These are phyloP conservation scores for Triticum aestivum DNA, from an alignment of 176 grass and related monocot species.

Conservation along the genomic window DNA sequence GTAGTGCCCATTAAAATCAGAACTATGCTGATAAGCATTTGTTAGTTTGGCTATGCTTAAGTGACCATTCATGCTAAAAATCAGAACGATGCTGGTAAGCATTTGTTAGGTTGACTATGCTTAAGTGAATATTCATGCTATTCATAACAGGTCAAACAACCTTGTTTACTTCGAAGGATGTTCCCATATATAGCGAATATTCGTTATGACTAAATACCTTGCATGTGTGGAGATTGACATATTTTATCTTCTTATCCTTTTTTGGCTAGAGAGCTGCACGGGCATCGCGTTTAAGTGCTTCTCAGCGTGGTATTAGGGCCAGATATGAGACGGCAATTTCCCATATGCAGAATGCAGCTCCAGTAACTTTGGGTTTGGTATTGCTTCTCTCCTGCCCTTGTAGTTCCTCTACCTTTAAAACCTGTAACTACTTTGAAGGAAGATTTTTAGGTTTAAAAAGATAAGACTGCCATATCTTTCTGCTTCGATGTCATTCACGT, in stretches of 20 bases:
- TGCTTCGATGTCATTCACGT: slow-evolving; percentile 7
- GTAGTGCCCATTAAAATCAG: neutral
- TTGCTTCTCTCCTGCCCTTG: neutral
- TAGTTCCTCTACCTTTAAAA: slow-evolving; percentile 10
- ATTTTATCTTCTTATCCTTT: slow-evolving; percentile 10
- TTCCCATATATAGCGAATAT: neutral
- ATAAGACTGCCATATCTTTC: slow-evolving; percentile 5
- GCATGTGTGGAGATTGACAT: slow-evolving; percentile 23
- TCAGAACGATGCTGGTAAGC: neutral
- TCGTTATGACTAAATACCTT: neutral
- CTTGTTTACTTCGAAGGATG: neutral
- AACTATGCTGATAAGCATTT: slow-evolving; percentile 4
- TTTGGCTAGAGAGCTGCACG: slow-evolving; percentile 41
- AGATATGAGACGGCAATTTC: slow-evolving; percentile 19
- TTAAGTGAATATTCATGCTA: neutral
- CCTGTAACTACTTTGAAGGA: neutral
- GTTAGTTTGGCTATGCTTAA: neutral
- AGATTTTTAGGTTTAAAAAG: slow-evolving; percentile 20
- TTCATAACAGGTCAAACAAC: neutral
- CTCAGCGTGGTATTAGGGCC: slow-evolving; percentile 13
- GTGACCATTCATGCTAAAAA: neutral
- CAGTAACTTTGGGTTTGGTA: slow-evolving; percentile 37
- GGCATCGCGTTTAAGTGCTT: slow-evolving; percentile 21
- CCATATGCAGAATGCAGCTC: neutral
- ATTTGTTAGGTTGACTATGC: slow-evolving; percentile 4